These are phyloP conservation scores for Cryptomeria japonica DNA, from an alignment of 75 land plant genomes.

Conservation along the genomic window DNA sequence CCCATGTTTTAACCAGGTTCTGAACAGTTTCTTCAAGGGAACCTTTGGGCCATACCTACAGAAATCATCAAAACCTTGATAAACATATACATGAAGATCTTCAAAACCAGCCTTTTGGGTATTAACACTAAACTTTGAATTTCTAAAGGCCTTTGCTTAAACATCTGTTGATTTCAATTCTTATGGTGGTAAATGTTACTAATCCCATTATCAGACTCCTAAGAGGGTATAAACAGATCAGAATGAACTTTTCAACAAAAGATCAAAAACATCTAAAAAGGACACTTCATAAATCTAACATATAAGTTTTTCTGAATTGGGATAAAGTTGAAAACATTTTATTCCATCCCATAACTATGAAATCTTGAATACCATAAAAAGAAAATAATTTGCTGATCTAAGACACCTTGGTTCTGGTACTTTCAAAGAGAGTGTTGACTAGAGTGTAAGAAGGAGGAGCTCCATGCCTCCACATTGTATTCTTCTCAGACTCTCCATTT, in stretches of 20 bases:
- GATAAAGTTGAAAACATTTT: no score
- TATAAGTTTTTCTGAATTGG: no score
- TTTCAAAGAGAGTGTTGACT: slow-evolving; percentile 57
- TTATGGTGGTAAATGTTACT: no score
- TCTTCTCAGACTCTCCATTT: slow-evolving; percentile 38
- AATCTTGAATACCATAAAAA: neutral
- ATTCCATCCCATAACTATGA: neutral
- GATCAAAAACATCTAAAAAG: no score
- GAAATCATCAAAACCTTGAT: neutral
- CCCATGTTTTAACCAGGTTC: slow-evolving; percentile 86
- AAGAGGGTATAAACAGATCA: no score
- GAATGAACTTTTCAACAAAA: no score
- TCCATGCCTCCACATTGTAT: slow-evolving; percentile 70
- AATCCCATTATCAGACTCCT: no score
- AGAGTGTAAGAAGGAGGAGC: slow-evolving; percentile 50
- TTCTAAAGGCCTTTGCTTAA: no score
- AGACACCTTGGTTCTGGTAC: slow-evolving; percentile 29
- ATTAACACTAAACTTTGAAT: neutral
- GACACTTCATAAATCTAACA: no score
- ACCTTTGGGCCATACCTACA: slow-evolving; percentile 76
- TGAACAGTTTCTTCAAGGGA: slow-evolving; percentile 81
- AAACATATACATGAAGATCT: neutral
- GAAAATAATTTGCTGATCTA: no score
- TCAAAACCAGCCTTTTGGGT: neutral
- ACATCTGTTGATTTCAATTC: no score